Evolutionary conservation across 352 stramenopile genomes (phyloP), one percentile per base, ranked within the genome.

Genomic region (Phytophthora crassamura): DNA sequence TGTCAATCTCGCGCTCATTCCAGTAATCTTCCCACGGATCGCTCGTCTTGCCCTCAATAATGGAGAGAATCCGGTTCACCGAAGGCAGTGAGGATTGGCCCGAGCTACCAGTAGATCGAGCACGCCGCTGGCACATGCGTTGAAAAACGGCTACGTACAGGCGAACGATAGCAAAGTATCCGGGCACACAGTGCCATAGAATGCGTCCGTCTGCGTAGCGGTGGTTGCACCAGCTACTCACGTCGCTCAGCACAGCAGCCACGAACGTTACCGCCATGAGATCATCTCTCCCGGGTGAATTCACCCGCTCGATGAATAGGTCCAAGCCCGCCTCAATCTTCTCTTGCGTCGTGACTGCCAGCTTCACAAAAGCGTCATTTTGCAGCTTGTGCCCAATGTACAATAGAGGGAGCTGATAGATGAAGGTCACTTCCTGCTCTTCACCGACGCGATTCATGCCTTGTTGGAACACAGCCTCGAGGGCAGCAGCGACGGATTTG

Each of bases 11-110:
- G n/a, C 78, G 67, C 35, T 65, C 49, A 41, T 77, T 78, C 83
- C 87, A 95, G 67, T 95, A 95, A 16, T 88, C 71, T 45, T 80
- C 59, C 85, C 85, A 95, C 25, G 82, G 75, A 75, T 95, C 82
- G 7, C 50, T 76, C 25, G 46, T 58, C 20, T 73, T 64, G 59
- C 75, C 82, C 30, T 86, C 76, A 15, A 88, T 70, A 46, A 89
- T 85, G 18, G 77, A 89, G 15, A 90, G 43, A 51, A 91, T 81
- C n/a, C 74, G 82, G 32, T 80, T 77, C 8, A 91, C 73, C 3
- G 75, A 74, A 20, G 79, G 72, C 48, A 80, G 71, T 1, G 71
- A 64, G 1, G 78, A 76, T 33, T 49, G 25, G 20, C 54, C 51
- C 15, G 41, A 40, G 49, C 39, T n/a, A n/a, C n/a, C n/a, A n/a